A percentile compares a stretch with the other conserved stretches of the same genome.
Evolutionary conservation across 148 eudicot genomes (phyloP).

Genomic region (Tetragonia tetragonoides): DNA sequence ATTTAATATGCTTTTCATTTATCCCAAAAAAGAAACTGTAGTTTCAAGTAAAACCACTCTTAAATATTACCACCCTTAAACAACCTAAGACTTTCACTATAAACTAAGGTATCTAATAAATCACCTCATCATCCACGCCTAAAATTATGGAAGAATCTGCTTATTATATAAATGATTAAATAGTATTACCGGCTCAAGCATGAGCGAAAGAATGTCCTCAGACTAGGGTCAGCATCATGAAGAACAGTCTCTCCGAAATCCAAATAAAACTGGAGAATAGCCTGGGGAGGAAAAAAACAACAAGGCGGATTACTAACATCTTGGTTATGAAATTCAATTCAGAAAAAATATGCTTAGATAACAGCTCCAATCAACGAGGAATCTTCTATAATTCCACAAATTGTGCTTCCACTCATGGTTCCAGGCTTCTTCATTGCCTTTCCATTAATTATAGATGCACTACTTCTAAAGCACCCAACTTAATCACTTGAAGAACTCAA

Average conservation of each 20-base stretch:
- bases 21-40: no score
- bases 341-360: background rate
- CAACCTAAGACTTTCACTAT: no score
- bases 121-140: background rate
- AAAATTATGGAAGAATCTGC: background rate
- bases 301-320: background rate
- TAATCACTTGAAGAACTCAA: no score
- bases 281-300: slow-evolving; percentile 46
- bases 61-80: no score
- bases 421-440: background rate
- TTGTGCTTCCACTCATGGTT: background rate
- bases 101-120: background rate
- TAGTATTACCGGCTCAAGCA: slow-evolving; percentile 82
- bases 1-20: no score
- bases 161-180: background rate
- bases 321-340: background rate
- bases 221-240: slow-evolving; percentile 95
- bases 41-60: no score
- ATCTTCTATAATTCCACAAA: slow-evolving; percentile 1
- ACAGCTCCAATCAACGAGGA: background rate
- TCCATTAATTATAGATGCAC: background rate
- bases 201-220: slow-evolving; percentile 71
- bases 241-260: slow-evolving; percentile 88
- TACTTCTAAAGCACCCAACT: background rate
- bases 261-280: slow-evolving; percentile 87